Percentiles rank a stretch among this genome's conserved stretches.
These are phyloP conservation scores for Priceomyces castillae DNA, from an alignment of 805 yeast species.

Conservation along the genomic window DNA sequence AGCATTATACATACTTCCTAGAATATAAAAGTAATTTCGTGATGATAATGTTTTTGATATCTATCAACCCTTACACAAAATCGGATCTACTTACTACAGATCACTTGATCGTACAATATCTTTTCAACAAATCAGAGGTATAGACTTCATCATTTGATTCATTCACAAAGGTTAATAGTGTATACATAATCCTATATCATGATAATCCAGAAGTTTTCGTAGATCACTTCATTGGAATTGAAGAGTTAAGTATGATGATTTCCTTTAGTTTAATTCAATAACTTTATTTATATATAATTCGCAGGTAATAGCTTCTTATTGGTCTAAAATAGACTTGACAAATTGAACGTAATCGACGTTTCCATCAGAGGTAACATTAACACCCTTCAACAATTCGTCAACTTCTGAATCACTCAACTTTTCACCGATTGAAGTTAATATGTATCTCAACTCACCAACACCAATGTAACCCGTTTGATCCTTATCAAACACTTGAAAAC, in stretches of 20 bases:
- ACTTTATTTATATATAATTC: not conserved
- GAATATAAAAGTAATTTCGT: not conserved
- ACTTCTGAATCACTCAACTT: slow-evolving; percentile 87
- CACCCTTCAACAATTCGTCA: slow-evolving; percentile 93
- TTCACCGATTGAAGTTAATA: slow-evolving; percentile 94
- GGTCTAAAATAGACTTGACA: slow-evolving; percentile 89
- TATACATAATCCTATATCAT: not conserved
- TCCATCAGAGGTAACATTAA: slow-evolving; percentile 89
- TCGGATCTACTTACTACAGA: no score
- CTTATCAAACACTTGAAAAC: slow-evolving; percentile 95
- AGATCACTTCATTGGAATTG: not conserved
- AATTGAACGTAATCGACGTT: slow-evolving; percentile 93
- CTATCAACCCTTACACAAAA: not conserved
- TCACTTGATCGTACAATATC: not conserved
- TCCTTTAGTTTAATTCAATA: not conserved
- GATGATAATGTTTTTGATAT: not conserved
- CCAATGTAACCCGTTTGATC: slow-evolving; percentile 94
- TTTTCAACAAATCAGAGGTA: not conserved
- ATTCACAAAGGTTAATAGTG: not conserved
- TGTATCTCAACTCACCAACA: slow-evolving; percentile 93
- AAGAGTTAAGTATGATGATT: not conserved
- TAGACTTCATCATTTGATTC: not conserved
- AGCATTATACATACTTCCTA: not conserved
- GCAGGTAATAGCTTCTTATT: slow-evolving; percentile 40
- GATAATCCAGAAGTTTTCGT: not conserved